Base-by-base conservation (phyloP, 331 rosid species). In the Ulmus americana region DNA sequence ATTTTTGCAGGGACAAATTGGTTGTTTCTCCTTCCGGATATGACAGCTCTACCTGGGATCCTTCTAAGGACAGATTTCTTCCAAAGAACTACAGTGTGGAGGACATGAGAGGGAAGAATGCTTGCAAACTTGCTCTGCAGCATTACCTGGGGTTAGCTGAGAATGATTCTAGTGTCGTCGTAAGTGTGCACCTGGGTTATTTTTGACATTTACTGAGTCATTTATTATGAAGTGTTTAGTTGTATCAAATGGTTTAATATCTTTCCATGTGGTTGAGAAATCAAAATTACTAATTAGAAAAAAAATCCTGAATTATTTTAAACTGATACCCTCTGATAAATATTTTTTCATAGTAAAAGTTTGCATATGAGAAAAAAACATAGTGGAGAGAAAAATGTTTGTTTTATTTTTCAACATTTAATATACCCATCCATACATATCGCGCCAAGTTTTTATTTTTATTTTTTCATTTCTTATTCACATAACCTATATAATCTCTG, bases 21-120 rank as follows among this genome's bases (percentile, higher is more conserved):
- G 72, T 71, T 68, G 67, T 82, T 78, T 42, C 90, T 76, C 84
- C 96, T 45, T 81, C 49, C 70, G 96, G 97, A 68, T 77, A 84
- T 56, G 96, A 91, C 61, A 79, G 76, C 73, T 77, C 79, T 51
- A 72, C 71, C 47, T 91, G 97, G 95, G 86, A 88, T 82, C 97
- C 97, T 63, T 79, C 82, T 52, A 81, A 73, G 55, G 97, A 91
- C 79, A 70, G 35, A 56, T 74, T 74, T 82, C 86, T 88, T 81
- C 96, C 95, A 43, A 61, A 66, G 74, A 82, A 80, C 64, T 91
- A 79, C 75, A 77, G 70, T 70, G 83, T 78, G n/a, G 86, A 82
- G 50, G 81, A 82, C 70, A 69, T 91, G 80, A 70, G 78, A 18
- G 97, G 97, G 54, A 91, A 91, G 88, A 39, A 73, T 57, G 70